Evolutionary conservation across 495 filamentous ascomycete species (phyloP).

Genomic region (Filosporella fistucella): DNA sequence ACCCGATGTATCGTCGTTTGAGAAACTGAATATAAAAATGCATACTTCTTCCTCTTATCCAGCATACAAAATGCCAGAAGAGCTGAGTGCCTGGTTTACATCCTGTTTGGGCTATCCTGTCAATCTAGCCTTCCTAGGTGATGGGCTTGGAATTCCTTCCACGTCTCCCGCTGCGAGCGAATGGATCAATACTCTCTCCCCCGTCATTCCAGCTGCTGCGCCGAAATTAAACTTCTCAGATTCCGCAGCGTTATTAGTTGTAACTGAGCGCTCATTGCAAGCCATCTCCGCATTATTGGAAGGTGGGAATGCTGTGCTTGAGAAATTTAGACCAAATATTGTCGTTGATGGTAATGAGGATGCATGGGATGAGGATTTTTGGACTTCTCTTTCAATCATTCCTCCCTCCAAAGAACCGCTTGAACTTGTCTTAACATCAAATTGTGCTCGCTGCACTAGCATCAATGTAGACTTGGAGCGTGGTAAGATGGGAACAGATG

Average conservation of each 20-base stretch:
- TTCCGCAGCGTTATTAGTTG: constrained; percentile 67
- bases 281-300: constrained; percentile 55
- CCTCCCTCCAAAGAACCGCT: no score
- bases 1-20: constrained; percentile 45
- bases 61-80: constrained; percentile 60
- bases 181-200: constrained; percentile 5
- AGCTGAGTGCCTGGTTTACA: constrained; percentile 71
- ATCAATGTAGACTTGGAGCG: constrained; percentile 80
- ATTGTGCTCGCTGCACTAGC: constrained; percentile 72
- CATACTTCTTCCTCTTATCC: constrained; percentile 52
- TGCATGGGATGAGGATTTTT: constrained; percentile 86
- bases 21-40: constrained; percentile 50
- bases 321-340: constrained; percentile 84
- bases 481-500: constrained; percentile 59
- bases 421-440: constrained; percentile 71
- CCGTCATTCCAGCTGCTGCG: not conserved
- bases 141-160: constrained; percentile 1
- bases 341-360: constrained; percentile 55
- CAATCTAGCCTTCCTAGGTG: constrained; percentile 66
- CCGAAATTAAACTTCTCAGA: constrained; percentile 68
- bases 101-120: constrained; percentile 63
- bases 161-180: not conserved
- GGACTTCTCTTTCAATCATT: constrained; percentile 56
- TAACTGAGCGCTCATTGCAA: constrained; percentile 62
- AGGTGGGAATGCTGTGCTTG: constrained; percentile 56